Conservation (phyloP, 2,329 filamentous ascomycete species). For the Aspergillus quadricinctus region DNA sequence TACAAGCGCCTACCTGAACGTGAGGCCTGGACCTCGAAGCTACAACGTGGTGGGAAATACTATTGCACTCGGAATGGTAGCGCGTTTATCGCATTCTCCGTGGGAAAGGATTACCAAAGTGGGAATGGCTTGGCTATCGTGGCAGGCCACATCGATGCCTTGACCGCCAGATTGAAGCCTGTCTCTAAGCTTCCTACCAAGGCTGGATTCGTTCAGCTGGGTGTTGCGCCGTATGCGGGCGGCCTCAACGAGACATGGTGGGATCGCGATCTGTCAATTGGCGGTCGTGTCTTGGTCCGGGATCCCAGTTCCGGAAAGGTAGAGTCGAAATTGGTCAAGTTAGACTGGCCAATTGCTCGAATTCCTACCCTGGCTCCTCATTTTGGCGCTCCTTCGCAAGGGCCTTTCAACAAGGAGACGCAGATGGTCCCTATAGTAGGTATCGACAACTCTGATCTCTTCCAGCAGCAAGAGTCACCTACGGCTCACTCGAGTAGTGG, state of each 20-base stretch:
- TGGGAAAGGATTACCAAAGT: constrained; percentile 74
- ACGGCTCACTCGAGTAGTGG: constrained; percentile 37
- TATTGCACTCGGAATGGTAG: constrained; percentile 81
- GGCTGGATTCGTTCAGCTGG: constrained; percentile 82
- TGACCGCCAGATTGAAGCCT: constrained; percentile 88
- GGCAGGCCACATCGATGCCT: constrained; percentile 86
- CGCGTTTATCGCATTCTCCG: constrained; percentile 76
- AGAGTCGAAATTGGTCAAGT: constrained; percentile 74
- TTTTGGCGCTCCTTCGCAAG: constrained; percentile 68
- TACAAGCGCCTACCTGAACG: constrained; percentile 74
- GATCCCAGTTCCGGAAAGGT: constrained; percentile 71
- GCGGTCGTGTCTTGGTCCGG: constrained; percentile 80
- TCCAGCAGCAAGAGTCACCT: constrained; percentile 19
- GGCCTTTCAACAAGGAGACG: constrained; percentile 79
- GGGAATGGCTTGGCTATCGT: constrained; percentile 87
- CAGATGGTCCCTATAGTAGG: constrained; percentile 93
- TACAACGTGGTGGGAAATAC: constrained; percentile 82
- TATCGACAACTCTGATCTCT: constrained; percentile 66
- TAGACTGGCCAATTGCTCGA: constrained; percentile 90
- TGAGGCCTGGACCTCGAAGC: constrained; percentile 67
- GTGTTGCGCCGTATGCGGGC: constrained; percentile 89
- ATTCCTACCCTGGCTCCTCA: constrained; percentile 91
- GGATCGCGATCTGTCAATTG: constrained; percentile 90
- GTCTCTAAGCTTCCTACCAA: constrained; percentile 78
- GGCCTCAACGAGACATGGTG: constrained; percentile 88